Evolutionary conservation across 257 asterid genomes (phyloP).

Genomic region (Capsicum chinense): DNA sequence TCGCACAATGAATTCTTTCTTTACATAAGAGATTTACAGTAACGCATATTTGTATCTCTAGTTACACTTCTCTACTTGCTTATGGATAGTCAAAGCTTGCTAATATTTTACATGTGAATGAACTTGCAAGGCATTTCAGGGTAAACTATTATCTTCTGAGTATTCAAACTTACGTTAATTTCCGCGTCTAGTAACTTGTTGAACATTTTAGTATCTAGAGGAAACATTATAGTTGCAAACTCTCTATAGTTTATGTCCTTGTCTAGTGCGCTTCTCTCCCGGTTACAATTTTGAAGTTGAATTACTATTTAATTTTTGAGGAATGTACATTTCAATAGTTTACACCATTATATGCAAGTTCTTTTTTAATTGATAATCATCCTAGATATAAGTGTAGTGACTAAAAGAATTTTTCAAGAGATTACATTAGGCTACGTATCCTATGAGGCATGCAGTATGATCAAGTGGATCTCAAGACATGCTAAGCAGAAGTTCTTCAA

Average conservation of each 20-base stretch:
- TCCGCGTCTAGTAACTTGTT: background rate
- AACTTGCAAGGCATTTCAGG: constrained; percentile 60
- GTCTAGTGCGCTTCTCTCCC: background rate
- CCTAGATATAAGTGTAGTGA: background rate
- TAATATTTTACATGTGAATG: constrained; percentile 69
- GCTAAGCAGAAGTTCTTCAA: background rate
- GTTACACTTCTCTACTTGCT: constrained; percentile 53
- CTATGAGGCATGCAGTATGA: background rate
- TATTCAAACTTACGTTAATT: background rate
- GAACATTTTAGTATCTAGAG: constrained; percentile 10
- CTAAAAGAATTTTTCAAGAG: background rate
- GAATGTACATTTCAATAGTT: background rate
- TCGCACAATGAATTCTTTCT: background rate
- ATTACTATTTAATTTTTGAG: background rate
- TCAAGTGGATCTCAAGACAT: background rate
- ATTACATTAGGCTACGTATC: background rate
- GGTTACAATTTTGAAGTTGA: background rate
- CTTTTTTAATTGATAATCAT: background rate
- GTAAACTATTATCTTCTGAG: constrained; percentile 35
- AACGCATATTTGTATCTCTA: constrained; percentile 31
- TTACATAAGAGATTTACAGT: background rate
- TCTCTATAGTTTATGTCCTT: background rate
- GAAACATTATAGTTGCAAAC: background rate
- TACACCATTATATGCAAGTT: background rate
- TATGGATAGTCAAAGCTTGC: constrained; percentile 83